phyloP scores from a whole-genome alignment of 352 stramenopile genomes.

The Phytophthora fragariae region DNA sequence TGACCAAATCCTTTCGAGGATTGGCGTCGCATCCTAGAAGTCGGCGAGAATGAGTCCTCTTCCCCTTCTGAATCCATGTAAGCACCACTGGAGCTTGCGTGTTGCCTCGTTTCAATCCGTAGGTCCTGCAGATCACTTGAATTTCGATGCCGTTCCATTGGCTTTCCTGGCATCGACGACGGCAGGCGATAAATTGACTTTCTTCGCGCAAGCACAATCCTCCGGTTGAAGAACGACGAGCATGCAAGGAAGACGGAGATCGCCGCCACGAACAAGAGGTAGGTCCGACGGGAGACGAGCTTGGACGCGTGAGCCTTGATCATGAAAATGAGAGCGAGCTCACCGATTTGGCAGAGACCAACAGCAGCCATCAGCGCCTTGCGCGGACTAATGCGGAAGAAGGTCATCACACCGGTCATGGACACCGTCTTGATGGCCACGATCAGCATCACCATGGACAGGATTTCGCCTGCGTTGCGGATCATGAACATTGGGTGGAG shows the following conservation, averaged over 20 bases:
- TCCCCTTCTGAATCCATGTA: constrained; percentile 38
- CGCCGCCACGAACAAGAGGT: constrained; percentile 82
- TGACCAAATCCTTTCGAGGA: constrained; percentile 28
- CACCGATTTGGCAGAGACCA: constrained; percentile 84
- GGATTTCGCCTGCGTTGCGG: constrained; percentile 78
- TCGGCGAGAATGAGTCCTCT: constrained; percentile 39
- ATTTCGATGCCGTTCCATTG: constrained; percentile 23
- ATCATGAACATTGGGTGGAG: constrained; percentile 85
- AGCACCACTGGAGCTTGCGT: constrained; percentile 35
- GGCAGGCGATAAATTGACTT: constrained; percentile 71
- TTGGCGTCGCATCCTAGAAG: constrained; percentile 41
- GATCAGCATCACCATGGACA: constrained; percentile 86
- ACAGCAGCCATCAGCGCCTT: constrained; percentile 80
- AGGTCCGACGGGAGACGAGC: constrained; percentile 83
- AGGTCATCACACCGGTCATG: constrained; percentile 83
- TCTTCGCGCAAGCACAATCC: constrained; percentile 66
- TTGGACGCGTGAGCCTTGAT: constrained; percentile 89
- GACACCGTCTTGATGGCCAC: constrained; percentile 79
- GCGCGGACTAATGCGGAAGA: constrained; percentile 77
- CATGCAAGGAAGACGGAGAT: constrained; percentile 87
- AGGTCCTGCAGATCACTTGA: constrained; percentile 24
- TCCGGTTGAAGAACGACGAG: constrained; percentile 81
- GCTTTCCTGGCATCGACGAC: constrained; percentile 39
- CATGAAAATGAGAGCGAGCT: constrained; percentile 91
- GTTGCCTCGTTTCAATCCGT: constrained; percentile 18